Evolutionary conservation across 139 green algal species (phyloP).

Genomic region (Pleodorina starrii): DNA sequence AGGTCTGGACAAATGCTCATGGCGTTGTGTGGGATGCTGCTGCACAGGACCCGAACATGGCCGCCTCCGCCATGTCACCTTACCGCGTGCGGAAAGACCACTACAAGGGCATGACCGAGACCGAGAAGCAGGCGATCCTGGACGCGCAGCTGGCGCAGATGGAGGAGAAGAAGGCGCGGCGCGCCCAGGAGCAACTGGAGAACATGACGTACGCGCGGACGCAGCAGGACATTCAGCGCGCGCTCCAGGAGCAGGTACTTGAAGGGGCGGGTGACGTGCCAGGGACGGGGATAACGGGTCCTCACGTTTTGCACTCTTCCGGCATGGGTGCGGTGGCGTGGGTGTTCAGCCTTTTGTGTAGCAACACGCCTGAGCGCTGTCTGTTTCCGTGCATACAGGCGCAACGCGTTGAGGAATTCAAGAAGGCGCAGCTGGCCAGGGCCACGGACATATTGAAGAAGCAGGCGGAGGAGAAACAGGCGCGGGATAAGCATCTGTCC

Average conservation of each 20-base stretch:
- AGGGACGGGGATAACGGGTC: too few relatives aligned
- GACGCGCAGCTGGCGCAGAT: slow-evolving; percentile 70
- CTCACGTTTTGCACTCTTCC: too few relatives aligned
- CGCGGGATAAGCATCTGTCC: slow-evolving; percentile 58
- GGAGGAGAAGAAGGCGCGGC: slow-evolving; percentile 67
- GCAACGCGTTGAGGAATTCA: slow-evolving; percentile 62
- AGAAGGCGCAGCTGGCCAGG: slow-evolving; percentile 51
- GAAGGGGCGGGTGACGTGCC: too few relatives aligned
- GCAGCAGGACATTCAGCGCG: slow-evolving; percentile 59
- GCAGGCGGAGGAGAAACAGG: slow-evolving; percentile 71
- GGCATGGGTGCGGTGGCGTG: too few relatives aligned
- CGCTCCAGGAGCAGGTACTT: slow-evolving; percentile 57
- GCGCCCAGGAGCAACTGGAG: slow-evolving; percentile 53
- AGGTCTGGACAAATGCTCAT: too few relatives aligned
- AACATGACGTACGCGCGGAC: slow-evolving; percentile 56
- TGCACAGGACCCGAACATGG: slow-evolving; percentile 60
- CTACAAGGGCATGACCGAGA: slow-evolving; percentile 65
- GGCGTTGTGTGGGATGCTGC: too few relatives aligned
- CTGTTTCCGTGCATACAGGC: too few relatives aligned
- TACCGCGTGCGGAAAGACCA: slow-evolving; percentile 67
- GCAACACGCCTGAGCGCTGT: too few relatives aligned
- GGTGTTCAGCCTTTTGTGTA: too few relatives aligned
- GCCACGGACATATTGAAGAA: slow-evolving; percentile 57
- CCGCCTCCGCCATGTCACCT: slow-evolving; percentile 53
- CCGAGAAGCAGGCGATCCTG: slow-evolving; percentile 65